Base-by-base conservation (phyloP, 2,329 filamentous ascomycete genomes). In the Colletotrichum sp. region DNA sequence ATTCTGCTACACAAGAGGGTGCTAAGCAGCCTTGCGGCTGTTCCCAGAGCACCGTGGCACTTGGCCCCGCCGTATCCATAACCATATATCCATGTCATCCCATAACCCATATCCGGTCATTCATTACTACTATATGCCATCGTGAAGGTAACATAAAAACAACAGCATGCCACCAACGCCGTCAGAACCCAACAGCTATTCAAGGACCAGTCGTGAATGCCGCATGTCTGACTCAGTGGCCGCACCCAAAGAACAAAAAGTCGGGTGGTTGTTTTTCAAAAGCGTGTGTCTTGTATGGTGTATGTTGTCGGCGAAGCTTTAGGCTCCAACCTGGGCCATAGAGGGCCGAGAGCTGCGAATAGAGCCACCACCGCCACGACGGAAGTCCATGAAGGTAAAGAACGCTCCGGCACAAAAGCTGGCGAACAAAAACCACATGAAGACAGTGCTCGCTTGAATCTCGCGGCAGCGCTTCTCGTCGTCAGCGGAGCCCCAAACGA, bases 381-480 rank as follows among this genome's bases (percentile, higher is more conserved):
- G 87, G 79, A 89, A 87, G 74, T 89, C 88, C 75, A 86, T 85
- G 80, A 92, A 83, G 71, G 89, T 85, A 77, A 94, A 88, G 81
- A 91, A 86, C 60, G 92, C 82, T 55, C 89, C 89, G 5, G 87
- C 92, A 32, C 87, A 85, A 81, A 93, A 94, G 30, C 90, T 87
- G 52, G 86, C 89, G 83, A 93, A 95, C 65, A 95, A 90, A 86
- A 96, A 96, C 93, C 93, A 96, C 85, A 95, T 89, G 86, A 96
- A 96, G 48, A 91, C 93, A 39, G 91, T 92, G 77, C 91, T 90
- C 48, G 94, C 94, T 86, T 96, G 94, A 18, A 95, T 90, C 85
- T 95, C 92, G 77, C 91, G 92, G 86, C 95, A 96, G 78, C 93
- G 90, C 86, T 93, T 92, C 82, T 87, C 83, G 75, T 89, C 87